A percentile compares a stretch with the other conserved stretches of the same genome.
Conservation (phyloP, 306 rosid genomes). For the Cyamopsis tetragonoloba region DNA sequence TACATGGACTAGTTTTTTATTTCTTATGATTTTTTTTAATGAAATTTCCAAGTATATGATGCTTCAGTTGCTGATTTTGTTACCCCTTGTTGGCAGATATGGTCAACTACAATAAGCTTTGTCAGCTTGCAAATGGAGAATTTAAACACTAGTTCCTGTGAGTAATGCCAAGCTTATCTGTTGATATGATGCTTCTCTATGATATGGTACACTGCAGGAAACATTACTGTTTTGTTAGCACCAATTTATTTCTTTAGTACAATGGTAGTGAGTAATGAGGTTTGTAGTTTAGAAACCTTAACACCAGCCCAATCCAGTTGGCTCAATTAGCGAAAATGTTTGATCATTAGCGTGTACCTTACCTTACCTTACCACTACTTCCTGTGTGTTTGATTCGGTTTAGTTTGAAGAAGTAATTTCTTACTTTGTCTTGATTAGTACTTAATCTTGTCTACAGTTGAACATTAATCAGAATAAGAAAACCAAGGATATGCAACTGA, state of each 20-base stretch:
- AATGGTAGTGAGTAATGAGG: no score
- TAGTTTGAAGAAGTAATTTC: no score
- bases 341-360: no score
- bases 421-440: conserved; percentile 37
- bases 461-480: conserved; percentile 9
- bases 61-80: conserved; percentile 14
- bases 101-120: conserved; percentile 66
- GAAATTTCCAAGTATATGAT: neutral
- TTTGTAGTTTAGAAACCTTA: no score
- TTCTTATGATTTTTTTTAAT: neutral
- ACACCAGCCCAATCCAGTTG: no score
- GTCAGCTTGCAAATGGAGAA: conserved; percentile 85
- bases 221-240: neutral
- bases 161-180: conserved; percentile 22
- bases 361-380: conserved; percentile 68
- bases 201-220: conserved; percentile 6
- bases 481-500: conserved; percentile 32
- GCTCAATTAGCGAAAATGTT: no score
- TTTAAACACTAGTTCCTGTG: conserved; percentile 71
- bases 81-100: conserved; percentile 47
- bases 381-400: no score
- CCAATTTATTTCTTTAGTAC: neutral
- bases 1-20: neutral
- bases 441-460: neutral
- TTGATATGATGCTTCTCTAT: neutral